phyloP scores from a whole-genome alignment of 2,329 filamentous ascomycete species.

The Aspergillus ustus region DNA sequence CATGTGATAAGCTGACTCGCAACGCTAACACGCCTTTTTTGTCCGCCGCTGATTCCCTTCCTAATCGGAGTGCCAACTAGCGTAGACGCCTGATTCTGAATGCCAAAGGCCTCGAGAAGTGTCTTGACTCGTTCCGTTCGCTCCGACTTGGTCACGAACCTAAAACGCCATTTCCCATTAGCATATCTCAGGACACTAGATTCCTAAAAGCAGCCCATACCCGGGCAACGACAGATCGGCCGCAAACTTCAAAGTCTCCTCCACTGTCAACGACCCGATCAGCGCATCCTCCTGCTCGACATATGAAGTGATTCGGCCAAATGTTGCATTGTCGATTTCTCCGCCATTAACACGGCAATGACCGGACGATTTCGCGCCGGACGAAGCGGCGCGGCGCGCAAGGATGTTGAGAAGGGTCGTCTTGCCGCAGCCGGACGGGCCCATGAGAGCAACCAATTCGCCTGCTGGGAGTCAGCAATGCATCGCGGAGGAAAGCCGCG shows the following conservation, averaged over 20 bases:
- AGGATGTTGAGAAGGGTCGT: constrained; percentile 83
- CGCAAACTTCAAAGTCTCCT: constrained; percentile 78
- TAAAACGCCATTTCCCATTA: constrained; percentile 25
- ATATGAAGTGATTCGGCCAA: constrained; percentile 72
- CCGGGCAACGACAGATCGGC: constrained; percentile 67
- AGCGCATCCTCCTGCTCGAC: constrained; percentile 89
- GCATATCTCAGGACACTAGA: not conserved
- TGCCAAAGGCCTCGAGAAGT: constrained; percentile 73
- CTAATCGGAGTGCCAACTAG: constrained; percentile 80
- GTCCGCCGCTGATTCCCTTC: constrained; percentile 83
- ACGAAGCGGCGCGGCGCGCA: constrained; percentile 63
- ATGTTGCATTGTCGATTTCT: constrained; percentile 56
- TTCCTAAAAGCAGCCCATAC: constrained; percentile 39
- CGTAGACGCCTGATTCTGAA: constrained; percentile 69
- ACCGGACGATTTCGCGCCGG: constrained; percentile 59
- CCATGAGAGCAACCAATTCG: constrained; percentile 80
- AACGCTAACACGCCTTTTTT: constrained; percentile 80
- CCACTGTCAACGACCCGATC: constrained; percentile 78
- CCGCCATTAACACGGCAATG: constrained; percentile 67
- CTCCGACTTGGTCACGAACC: constrained; percentile 59
- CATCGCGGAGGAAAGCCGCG: not conserved
- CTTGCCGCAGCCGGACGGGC: constrained; percentile 75
- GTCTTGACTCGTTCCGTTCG: constrained; percentile 66
- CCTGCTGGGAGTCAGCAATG: constrained; percentile 48
- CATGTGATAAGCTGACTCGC: constrained; percentile 81